Evolutionary conservation across 148 eudicot genomes (phyloP).

Genomic region (Chenopodium formosanum): DNA sequence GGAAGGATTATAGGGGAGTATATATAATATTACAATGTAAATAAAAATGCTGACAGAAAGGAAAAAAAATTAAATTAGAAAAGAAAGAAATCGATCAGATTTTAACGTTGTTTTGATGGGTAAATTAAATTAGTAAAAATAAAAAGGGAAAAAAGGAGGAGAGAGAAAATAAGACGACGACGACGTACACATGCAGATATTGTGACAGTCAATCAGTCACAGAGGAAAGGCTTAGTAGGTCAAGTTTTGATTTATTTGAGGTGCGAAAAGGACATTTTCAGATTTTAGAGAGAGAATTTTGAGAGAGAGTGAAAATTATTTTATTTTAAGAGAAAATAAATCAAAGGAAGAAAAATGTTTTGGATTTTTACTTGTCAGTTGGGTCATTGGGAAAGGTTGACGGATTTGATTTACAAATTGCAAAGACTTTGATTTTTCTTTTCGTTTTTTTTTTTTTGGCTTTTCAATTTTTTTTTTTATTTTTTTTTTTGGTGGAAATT

Average conservation of each 20-base stretch:
- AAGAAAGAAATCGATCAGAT: not conserved
- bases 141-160: not conserved
- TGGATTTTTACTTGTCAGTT: not conserved
- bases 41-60: not conserved
- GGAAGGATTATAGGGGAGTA: not conserved
- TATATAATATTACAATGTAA: too few relatives aligned
- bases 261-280: not conserved
- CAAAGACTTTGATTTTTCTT: not conserved
- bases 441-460: too few relatives aligned
- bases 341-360: not conserved
- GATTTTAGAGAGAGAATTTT: not conserved
- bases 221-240: not conserved
- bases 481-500: too few relatives aligned
- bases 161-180: not conserved
- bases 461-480: too few relatives aligned
- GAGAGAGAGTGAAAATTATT: not conserved
- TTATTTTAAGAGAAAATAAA: not conserved
- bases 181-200: slow-evolving; percentile 17
- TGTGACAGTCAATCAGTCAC: slow-evolving; percentile 2
- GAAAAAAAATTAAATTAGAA: not conserved
- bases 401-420: not conserved
- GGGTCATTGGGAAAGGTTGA: slow-evolving; percentile 8
- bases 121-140: not conserved
- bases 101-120: not conserved
- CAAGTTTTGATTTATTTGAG: not conserved